A percentile compares a stretch with the other conserved stretches of the same genome.
phyloP scores from a whole-genome alignment of 768 basidiomycete genomes.

The Collybia nuda region DNA sequence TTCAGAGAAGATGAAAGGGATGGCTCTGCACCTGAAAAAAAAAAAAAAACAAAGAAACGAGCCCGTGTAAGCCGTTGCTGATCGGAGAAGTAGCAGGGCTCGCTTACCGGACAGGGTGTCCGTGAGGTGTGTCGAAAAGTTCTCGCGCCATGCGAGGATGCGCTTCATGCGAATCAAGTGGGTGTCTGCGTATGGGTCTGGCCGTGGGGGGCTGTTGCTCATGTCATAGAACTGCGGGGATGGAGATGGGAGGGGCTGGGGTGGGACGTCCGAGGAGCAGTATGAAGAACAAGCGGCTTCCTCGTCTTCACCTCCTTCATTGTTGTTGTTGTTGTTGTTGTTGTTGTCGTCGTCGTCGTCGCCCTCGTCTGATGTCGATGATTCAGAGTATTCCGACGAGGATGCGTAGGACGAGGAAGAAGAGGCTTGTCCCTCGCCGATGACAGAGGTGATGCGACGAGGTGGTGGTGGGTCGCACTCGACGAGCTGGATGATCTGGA shows the following conservation, averaged over 20 bases:
- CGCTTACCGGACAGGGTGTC: conserved; percentile 39
- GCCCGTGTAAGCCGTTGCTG: conserved; percentile 3
- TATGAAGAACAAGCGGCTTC: conserved; percentile 60
- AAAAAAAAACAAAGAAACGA: conserved; percentile 10
- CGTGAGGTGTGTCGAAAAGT: conserved; percentile 45
- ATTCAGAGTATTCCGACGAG: conserved; percentile 37
- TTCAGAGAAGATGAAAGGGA: conserved; percentile 39
- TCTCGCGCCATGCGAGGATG: conserved; percentile 71
- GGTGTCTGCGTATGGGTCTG: conserved; percentile 43
- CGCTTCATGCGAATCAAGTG: conserved; percentile 59
- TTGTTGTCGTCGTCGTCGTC: conserved; percentile 30
- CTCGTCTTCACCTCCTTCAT: conserved; percentile 41
- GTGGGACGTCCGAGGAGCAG: conserved; percentile 63
- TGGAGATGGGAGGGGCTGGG: conserved; percentile 32
- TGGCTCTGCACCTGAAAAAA: conserved; percentile 17
- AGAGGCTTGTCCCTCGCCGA: conserved; percentile 33
- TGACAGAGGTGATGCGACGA: conserved; percentile 36
- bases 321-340: conserved; percentile 19
- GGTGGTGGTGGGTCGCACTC: conserved; percentile 64
- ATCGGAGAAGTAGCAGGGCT: neutral
- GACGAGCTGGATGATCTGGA: conserved; percentile 74
- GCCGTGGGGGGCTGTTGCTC: neutral
- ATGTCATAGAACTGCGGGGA: conserved; percentile 13
- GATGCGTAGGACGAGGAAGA: conserved; percentile 29
- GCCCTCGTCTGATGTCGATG: conserved; percentile 21